Percentiles rank a stretch among this genome's conserved stretches.
These are phyloP conservation scores for Acanthamoeba culbertsoni DNA, from an alignment of 208 protist species.

Conservation along the genomic window DNA sequence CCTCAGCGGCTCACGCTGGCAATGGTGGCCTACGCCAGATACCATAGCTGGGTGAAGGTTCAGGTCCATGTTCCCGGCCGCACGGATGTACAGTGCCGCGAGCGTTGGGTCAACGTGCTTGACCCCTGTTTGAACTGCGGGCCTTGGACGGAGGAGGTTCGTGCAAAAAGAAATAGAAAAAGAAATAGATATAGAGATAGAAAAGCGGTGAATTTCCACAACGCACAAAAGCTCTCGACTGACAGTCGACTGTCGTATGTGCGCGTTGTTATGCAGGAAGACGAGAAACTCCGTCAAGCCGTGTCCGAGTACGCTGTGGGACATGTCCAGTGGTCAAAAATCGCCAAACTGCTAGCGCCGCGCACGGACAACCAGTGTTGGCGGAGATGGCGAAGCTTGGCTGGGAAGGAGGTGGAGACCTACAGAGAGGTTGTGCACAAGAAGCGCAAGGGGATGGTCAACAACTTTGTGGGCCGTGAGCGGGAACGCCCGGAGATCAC, in stretches of 20 bases:
- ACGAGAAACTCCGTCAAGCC: slow-evolving; percentile 59
- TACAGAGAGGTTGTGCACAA: slow-evolving; percentile 56
- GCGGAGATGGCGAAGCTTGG: slow-evolving; percentile 79
- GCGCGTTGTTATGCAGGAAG: slow-evolving; percentile 59
- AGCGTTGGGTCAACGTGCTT: slow-evolving; percentile 82
- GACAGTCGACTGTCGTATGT: not conserved
- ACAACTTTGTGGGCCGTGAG: slow-evolving; percentile 77
- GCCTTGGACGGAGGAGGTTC: slow-evolving; percentile 73
- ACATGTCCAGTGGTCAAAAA: slow-evolving; percentile 74
- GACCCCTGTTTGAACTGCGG: slow-evolving; percentile 63
- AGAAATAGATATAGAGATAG: too few species aligned
- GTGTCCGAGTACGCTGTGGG: slow-evolving; percentile 65
- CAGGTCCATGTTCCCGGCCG: slow-evolving; percentile 74
- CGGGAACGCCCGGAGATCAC: slow-evolving; percentile 75
- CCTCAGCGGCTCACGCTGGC: slow-evolving; percentile 61
- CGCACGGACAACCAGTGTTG: slow-evolving; percentile 85
- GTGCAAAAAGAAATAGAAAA: not conserved
- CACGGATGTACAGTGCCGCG: slow-evolving; percentile 83
- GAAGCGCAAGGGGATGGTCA: slow-evolving; percentile 45
- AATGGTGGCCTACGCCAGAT: slow-evolving; percentile 67
- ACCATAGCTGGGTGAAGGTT: slow-evolving; percentile 73
- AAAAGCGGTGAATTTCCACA: too few species aligned
- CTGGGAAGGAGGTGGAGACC: slow-evolving; percentile 33
- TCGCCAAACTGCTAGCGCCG: slow-evolving; percentile 55
- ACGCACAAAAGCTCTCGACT: too few species aligned